Percentiles rank a stretch among this genome's conserved stretches.
These are phyloP conservation scores for Cordyceps javanica DNA, from an alignment of 2,329 filamentous ascomycete species.

Conservation along the genomic window DNA sequence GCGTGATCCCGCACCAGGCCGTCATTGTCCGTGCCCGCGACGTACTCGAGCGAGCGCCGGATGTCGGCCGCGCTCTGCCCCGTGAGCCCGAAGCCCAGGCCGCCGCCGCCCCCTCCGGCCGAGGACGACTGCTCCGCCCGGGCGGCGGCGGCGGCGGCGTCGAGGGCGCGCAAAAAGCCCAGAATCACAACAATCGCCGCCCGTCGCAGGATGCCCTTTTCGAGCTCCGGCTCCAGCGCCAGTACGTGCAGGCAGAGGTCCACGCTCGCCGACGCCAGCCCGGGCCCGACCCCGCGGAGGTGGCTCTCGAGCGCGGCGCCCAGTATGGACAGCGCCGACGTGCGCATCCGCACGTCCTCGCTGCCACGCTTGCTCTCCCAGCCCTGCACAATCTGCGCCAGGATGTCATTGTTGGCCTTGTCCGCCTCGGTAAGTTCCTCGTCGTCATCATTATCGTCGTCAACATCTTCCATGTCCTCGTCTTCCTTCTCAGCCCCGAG, in stretches of 20 bases:
- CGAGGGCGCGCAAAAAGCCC: conserved; percentile 54
- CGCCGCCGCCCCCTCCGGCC: conserved; percentile 42
- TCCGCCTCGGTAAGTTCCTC: conserved; percentile 40
- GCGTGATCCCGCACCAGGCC: conserved; percentile 63
- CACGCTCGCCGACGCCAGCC: conserved; percentile 48
- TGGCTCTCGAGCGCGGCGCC: conserved; percentile 55
- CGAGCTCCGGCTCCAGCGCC: conserved; percentile 52
- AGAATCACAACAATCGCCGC: conserved; percentile 60
- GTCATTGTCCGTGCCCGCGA: conserved; percentile 61
- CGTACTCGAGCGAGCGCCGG: conserved; percentile 55
- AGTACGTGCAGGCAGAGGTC: conserved; percentile 60
- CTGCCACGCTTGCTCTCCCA: conserved; percentile 61
- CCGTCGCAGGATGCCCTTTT: conserved; percentile 59
- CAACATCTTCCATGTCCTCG: conserved; percentile 32
- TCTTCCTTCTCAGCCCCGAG: conserved; percentile 38
- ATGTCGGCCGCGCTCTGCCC: conserved; percentile 54
- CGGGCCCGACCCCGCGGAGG: conserved; percentile 47
- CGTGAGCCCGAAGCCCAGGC: conserved; percentile 48
- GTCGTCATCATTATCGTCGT: conserved; percentile 41
- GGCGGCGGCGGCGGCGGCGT: conserved; percentile 50
- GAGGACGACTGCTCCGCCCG: conserved; percentile 48
- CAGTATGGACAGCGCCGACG: conserved; percentile 63
- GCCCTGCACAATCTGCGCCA: conserved; percentile 55
- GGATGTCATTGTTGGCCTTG: conserved; percentile 41
- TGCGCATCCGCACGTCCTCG: conserved; percentile 64